Percentiles rank a stretch among this genome's conserved stretches.
Conservation (phyloP, 768 basidiomycete genomes). For the Kwoniella pini region DNA sequence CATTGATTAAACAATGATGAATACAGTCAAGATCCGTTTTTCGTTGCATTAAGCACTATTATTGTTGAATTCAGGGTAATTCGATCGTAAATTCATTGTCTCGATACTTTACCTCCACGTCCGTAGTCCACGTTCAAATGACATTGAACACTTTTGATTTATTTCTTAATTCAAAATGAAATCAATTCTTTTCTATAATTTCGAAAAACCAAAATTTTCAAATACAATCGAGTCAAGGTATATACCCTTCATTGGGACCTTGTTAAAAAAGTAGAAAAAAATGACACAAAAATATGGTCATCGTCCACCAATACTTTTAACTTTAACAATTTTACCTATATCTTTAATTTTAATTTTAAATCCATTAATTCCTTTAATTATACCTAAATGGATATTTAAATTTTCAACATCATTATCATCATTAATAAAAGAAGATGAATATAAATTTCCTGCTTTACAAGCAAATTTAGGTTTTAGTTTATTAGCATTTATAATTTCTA, state of each 20-base stretch:
- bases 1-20: too few relatives aligned
- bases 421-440: neutral
- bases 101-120: slow-evolving; percentile 23
- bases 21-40: too few relatives aligned
- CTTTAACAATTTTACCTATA: slow-evolving; percentile 40
- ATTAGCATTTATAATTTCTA: slow-evolving; percentile 73
- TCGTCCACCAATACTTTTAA: slow-evolving; percentile 30
- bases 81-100: too few relatives aligned
- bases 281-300: slow-evolving; percentile 28
- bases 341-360: slow-evolving; percentile 42
- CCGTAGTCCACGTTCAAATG: slow-evolving; percentile 14
- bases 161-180: too few relatives aligned
- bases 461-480: slow-evolving; percentile 80
- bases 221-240: too few relatives aligned
- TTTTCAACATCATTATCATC: neutral
- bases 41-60: too few relatives aligned
- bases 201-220: too few relatives aligned
- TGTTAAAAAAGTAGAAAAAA: too few relatives aligned
- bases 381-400: slow-evolving; percentile 8
- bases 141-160: too few relatives aligned
- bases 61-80: neutral
- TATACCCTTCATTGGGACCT: too few relatives aligned
- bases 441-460: slow-evolving; percentile 60
- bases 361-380: slow-evolving; percentile 44
- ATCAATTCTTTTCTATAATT: too few relatives aligned